A percentile compares a stretch with the other conserved stretches of the same genome.
These are phyloP conservation scores for Kwoniella botswanensis DNA, from an alignment of 768 basidiomycete genomes.

Conservation along the genomic window DNA sequence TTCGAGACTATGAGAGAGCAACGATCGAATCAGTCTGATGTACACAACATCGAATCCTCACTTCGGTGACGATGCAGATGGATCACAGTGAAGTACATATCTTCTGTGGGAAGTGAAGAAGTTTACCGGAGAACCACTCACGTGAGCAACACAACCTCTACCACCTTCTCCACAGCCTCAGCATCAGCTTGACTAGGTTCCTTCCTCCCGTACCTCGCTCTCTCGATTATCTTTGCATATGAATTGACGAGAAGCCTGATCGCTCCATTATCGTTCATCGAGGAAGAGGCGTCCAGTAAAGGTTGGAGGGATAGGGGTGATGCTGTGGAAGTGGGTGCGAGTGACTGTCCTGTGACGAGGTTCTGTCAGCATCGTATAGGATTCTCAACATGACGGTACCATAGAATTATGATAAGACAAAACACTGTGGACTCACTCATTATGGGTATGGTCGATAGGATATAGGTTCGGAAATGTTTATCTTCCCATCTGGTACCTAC, in stretches of 20 bases:
- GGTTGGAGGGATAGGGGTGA: slow-evolving; percentile 33
- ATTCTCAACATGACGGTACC: background rate
- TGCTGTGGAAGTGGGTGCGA: slow-evolving; percentile 24
- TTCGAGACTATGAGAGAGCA: slow-evolving; percentile 18
- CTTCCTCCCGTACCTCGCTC: slow-evolving; percentile 44
- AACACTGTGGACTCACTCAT: slow-evolving; percentile 38
- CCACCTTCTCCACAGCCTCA: slow-evolving; percentile 49
- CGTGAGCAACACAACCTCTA: slow-evolving; percentile 49
- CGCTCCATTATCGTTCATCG: slow-evolving; percentile 33
- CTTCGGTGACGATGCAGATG: no score
- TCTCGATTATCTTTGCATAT: slow-evolving; percentile 42
- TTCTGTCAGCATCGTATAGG: background rate
- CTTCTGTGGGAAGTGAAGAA: no score
- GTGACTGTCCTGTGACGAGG: slow-evolving; percentile 17
- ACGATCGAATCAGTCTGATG: background rate
- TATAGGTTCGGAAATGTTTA: slow-evolving; percentile 43
- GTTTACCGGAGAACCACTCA: slow-evolving; percentile 24
- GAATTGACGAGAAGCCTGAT: slow-evolving; percentile 44
- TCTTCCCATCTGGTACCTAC: slow-evolving; percentile 49
- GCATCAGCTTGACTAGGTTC: slow-evolving; percentile 54
- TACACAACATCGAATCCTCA: background rate
- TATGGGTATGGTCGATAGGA: slow-evolving; percentile 33
- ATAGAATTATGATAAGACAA: background rate
- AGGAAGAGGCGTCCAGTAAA: slow-evolving; percentile 24
- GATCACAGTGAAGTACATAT: no score